phyloP scores from a whole-genome alignment of 169 alveolate species.

The Plasmodium coatneyi region DNA sequence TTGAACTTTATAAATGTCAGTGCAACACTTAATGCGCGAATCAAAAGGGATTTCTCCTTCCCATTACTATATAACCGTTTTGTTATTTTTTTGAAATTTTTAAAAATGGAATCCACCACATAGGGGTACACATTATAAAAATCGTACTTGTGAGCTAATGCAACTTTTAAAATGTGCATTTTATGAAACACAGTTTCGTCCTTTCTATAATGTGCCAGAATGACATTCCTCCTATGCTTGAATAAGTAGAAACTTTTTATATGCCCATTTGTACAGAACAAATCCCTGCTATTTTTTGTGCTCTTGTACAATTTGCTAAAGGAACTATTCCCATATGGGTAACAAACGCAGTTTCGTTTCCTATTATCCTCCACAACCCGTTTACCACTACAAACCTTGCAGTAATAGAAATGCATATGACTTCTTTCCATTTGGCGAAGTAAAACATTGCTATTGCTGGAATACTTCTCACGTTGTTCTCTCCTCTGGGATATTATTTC shows the following conservation, averaged over 20 bases:
- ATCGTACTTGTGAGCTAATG: conserved; percentile 7
- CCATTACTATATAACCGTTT: background rate
- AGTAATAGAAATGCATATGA: conserved; percentile 8
- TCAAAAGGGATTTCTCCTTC: background rate
- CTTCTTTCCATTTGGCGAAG: background rate
- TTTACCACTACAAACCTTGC: background rate
- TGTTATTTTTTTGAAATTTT: background rate
- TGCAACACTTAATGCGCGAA: background rate
- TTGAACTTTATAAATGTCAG: conserved; percentile 27
- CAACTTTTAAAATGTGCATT: conserved; percentile 24
- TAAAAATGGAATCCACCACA: conserved; percentile 8
- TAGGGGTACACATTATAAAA: conserved; percentile 61
- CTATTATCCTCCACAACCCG: background rate
- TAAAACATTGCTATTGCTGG: background rate
- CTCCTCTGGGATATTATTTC: background rate
- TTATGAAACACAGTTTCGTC: conserved; percentile 14
- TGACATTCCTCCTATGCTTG: background rate
- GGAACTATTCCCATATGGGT: background rate
- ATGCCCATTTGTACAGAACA: background rate
- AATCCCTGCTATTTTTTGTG: background rate
- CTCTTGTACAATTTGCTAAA: background rate
- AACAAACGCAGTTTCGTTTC: background rate
- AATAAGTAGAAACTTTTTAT: background rate
- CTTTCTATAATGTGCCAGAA: conserved; percentile 19
- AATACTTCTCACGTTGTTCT: background rate